Evolutionary conservation across 176 grass and related monocot genomes (phyloP).

Genomic region (Juncus inflexus): DNA sequence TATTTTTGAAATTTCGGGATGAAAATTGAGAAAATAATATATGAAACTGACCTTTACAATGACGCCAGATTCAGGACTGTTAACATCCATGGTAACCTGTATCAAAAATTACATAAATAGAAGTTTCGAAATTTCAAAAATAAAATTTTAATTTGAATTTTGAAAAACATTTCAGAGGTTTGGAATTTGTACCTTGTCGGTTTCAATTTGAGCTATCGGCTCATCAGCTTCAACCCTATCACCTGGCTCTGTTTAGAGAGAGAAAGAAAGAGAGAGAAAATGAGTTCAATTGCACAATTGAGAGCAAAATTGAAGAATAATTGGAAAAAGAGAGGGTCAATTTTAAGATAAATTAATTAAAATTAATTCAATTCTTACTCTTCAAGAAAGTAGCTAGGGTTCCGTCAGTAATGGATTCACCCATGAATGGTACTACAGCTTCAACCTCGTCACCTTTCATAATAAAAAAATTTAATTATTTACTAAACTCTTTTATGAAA

Average conservation of each 20-base stretch:
- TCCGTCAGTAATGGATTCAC: slow-evolving; percentile 99
- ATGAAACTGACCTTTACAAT: slow-evolving; percentile 63
- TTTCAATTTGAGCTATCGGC: slow-evolving; percentile 96
- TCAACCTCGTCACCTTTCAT: slow-evolving; percentile 61
- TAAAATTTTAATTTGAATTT: too few relatives aligned
- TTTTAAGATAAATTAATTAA: too few relatives aligned
- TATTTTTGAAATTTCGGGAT: too few relatives aligned
- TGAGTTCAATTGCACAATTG: neutral
- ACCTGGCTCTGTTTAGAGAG: slow-evolving; percentile 56
- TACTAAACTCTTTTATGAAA: neutral
- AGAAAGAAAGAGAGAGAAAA: neutral
- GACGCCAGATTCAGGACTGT: slow-evolving; percentile 77
- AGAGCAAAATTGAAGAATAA: neutral
- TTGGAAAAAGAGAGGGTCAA: neutral
- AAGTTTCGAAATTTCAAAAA: too few relatives aligned
- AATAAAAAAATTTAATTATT: slow-evolving; percentile 6
- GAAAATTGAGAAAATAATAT: slow-evolving; percentile 10
- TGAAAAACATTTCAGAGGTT: neutral
- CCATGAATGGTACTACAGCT: slow-evolving; percentile 96
- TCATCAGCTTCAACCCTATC: slow-evolving; percentile 86
- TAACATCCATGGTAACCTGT: slow-evolving; percentile 93
- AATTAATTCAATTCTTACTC: slow-evolving; percentile 40
- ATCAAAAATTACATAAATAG: neutral
- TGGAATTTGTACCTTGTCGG: slow-evolving; percentile 58
- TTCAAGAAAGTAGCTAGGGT: slow-evolving; percentile 88